Evolutionary conservation across 164 flowering plant genomes (phyloP).

Genomic region (Aristolochia fimbriata): DNA sequence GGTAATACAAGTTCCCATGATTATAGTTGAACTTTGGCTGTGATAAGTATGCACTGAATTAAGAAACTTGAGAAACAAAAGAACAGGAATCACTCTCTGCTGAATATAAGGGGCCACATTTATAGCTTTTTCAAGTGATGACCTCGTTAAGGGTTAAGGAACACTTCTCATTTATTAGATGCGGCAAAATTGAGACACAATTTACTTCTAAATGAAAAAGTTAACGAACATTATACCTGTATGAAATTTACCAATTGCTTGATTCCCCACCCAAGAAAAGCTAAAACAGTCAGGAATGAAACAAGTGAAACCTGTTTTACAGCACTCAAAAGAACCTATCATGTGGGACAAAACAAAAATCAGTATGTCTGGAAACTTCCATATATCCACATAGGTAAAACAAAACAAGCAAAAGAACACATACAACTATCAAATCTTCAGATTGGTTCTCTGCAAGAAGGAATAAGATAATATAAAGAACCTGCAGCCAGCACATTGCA

Average conservation of each 20-base stretch:
- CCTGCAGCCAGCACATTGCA: constrained; percentile 34
- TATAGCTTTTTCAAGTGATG: no score
- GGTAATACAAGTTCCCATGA: no score
- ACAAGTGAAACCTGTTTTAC: constrained; percentile 19
- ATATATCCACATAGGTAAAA: constrained; percentile 1
- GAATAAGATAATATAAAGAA: constrained; percentile 70
- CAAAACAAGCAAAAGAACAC: neutral
- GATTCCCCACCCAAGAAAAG: constrained; percentile 70
- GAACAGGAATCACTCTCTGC: no score
- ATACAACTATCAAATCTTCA: constrained; percentile 49
- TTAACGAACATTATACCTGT: constrained; percentile 38
- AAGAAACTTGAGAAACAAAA: no score
- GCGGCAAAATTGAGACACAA: neutral
- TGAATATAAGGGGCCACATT: neutral
- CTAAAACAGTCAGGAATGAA: constrained; percentile 21
- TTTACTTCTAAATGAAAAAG: no score
- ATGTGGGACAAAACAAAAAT: constrained; percentile 4
- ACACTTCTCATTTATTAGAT: neutral
- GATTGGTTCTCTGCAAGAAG: constrained; percentile 46
- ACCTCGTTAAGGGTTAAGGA: no score
- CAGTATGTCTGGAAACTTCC: no score
- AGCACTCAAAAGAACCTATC: constrained; percentile 27
- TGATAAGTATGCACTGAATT: no score
- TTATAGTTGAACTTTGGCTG: no score
- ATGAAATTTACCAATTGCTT: constrained; percentile 75